Conservation (phyloP, 345 rosid species). For the Isatis tinctoria region DNA sequence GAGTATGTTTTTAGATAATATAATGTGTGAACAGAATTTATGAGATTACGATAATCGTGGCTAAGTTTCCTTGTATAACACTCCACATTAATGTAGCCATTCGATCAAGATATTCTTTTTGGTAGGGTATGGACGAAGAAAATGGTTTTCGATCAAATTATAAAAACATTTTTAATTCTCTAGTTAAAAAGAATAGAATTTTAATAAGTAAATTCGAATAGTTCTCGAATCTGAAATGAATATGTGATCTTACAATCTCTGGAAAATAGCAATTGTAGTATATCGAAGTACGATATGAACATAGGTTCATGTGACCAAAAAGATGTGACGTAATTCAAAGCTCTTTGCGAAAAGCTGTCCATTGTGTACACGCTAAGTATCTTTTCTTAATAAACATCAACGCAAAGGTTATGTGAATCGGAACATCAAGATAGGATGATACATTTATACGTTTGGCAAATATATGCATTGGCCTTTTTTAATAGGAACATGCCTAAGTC, state of each 20-base stretch:
- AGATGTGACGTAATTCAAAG: not conserved
- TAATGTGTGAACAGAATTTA: conserved; percentile 27
- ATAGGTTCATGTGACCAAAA: conserved; percentile 6
- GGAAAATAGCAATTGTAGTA: not conserved
- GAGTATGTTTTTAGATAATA: not conserved
- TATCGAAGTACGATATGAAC: not conserved
- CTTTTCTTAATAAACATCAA: not conserved
- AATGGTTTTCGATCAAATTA: conserved; percentile 1
- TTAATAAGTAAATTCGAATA: not conserved
- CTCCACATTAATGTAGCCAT: conserved; percentile 17
- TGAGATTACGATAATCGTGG: conserved; percentile 10
- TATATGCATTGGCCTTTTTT: not conserved
- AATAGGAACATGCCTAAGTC: conserved; percentile 6
- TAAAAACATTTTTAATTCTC: not conserved
- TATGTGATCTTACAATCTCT: conserved; percentile 20
- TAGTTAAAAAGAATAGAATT: not conserved
- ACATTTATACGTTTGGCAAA: conserved; percentile 15
- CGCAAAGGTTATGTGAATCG: conserved; percentile 18
- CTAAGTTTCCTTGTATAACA: conserved; percentile 20
- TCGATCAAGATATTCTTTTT: conserved; percentile 17
- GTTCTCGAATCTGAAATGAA: conserved; percentile 1
- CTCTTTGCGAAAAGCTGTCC: conserved; percentile 6
- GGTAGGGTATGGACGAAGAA: conserved; percentile 29
- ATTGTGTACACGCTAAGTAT: conserved; percentile 28
- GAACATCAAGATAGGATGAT: conserved; percentile 1